phyloP scores from a whole-genome alignment of 768 basidiomycete genomes.

The Russula ochroleuca region DNA sequence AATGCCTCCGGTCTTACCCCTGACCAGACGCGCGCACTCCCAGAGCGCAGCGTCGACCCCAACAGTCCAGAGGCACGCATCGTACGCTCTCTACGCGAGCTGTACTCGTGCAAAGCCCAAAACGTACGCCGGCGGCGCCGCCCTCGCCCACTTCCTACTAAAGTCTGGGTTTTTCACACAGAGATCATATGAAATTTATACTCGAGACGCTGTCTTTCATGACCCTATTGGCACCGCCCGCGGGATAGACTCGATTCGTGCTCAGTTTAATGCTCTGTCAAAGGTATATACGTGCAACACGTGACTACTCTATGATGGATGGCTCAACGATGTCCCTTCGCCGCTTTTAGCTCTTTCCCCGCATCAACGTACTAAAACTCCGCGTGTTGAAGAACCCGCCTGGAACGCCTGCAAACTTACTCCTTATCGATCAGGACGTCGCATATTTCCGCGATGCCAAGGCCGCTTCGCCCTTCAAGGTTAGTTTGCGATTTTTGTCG shows the following conservation, averaged over 20 bases:
- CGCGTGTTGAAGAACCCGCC: constrained; percentile 42
- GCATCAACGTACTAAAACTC: constrained; percentile 42
- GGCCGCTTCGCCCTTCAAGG: constrained; percentile 42
- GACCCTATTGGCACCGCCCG: constrained; percentile 46
- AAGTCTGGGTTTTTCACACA: constrained; percentile 18
- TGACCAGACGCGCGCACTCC: constrained; percentile 38
- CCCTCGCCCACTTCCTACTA: constrained; percentile 28
- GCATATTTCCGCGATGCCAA: constrained; percentile 41
- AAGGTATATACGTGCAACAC: constrained; percentile 34
- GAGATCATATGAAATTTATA: constrained; percentile 44
- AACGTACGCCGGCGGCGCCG: constrained; percentile 16
- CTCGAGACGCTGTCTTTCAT: constrained; percentile 39
- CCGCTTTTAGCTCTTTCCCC: constrained; percentile 38
- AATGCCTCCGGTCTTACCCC: constrained; percentile 43
- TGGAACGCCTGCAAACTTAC: constrained; percentile 36
- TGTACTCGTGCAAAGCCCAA: constrained; percentile 26
- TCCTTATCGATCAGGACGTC: constrained; percentile 48
- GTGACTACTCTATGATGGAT: not conserved
- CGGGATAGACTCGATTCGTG: constrained; percentile 39
- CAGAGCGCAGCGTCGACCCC: constrained; percentile 36
- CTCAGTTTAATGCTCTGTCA: constrained; percentile 43
- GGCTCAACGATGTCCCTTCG: not conserved
- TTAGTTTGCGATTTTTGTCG: constrained; percentile 4
- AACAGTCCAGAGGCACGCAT: constrained; percentile 33
- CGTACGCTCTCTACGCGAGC: constrained; percentile 42